Base-by-base conservation (phyloP, 495 filamentous ascomycete genomes). In the Geoglossum glabrum region DNA sequence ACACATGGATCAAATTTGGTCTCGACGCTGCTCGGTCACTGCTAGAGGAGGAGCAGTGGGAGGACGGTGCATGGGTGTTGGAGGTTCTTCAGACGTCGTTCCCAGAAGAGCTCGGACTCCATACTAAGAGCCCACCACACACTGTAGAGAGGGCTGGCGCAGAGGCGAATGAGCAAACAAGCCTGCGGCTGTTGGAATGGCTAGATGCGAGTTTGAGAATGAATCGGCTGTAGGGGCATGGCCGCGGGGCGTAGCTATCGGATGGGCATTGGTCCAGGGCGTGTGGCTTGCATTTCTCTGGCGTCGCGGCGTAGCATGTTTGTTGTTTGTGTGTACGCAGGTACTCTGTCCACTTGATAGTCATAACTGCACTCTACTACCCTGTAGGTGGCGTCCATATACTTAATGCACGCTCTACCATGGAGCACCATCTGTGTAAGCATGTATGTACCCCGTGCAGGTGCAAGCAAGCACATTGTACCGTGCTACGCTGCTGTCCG, bases 61-160 rank as follows among this genome's bases (percentile, higher is more conserved):
- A 25, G 25, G 57, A 59, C 21, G 57, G 30, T 25, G 46, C 49
- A 1, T 31, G 51, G 55, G 31, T 59, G 25, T 17, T 59, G 57
- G 28, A 36, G 8, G 8, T 59, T 31, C 27, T 59, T 11, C 57
- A 30, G 10, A 26, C 1, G n/a, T 28, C 59, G 3, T 58, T 59
- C 33, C 50, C 57, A 23, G 50, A 55, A 9, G 57, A 59, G 31
- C 51, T 59, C 23, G 57, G 55, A 28, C 28, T 59, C 19, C 7
- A 25, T n/a, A n/a, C n/a, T n/a, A n/a, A n/a, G n/a, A n/a, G n/a
- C n/a, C n/a, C n/a, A n/a, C n/a, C n/a, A 28, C 46, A 28, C n/a
- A 21, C 21, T 9, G 46, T 8, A 28, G 46, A 8, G 8, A 34
- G 52, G 19, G 52, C 3, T 33, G 28, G 23, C 21, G 25, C n/a